Evolutionary conservation across 495 filamentous ascomycete species (phyloP).

Genomic region (Cercophora sp.): DNA sequence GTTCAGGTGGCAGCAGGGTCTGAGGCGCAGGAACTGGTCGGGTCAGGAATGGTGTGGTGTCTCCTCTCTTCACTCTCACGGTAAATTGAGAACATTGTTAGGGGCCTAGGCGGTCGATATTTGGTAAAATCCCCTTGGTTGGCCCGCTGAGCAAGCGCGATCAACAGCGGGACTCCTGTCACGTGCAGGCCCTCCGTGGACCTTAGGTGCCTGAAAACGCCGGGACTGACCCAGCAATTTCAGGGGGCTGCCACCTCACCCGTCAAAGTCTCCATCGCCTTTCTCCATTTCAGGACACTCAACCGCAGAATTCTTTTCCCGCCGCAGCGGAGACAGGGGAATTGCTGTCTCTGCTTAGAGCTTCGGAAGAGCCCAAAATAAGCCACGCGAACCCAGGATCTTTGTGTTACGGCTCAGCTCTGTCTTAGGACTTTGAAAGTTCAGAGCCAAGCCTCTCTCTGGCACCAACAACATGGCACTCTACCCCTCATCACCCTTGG

Average conservation of each 20-base stretch:
- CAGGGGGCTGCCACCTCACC: constrained; percentile 6
- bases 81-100: constrained; percentile 21
- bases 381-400: too few relatives aligned
- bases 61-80: constrained; percentile 5
- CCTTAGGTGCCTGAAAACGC: constrained; percentile 6
- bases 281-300: not conserved
- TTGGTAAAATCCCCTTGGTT: constrained; percentile 21
- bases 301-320: not conserved
- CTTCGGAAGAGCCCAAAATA: too few relatives aligned
- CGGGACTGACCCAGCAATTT: constrained; percentile 5
- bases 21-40: not conserved
- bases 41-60: not conserved
- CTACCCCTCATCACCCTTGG: too few relatives aligned
- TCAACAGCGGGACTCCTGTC: constrained; percentile 20
- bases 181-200: too few relatives aligned
- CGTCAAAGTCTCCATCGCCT: not conserved
- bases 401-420: too few relatives aligned
- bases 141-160: constrained; percentile 18
- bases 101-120: constrained; percentile 14
- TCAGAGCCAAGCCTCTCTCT: too few relatives aligned
- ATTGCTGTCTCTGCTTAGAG: too few relatives aligned
- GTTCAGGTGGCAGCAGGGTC: not conserved
- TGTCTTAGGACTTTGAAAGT: too few relatives aligned
- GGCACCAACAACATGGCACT: too few relatives aligned
- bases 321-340: too few relatives aligned